Percentiles rank a stretch among this genome's conserved stretches.
These are phyloP conservation scores for Irpex sp. DNA, from an alignment of 1,284 basidiomycete genomes.

Conservation along the genomic window DNA sequence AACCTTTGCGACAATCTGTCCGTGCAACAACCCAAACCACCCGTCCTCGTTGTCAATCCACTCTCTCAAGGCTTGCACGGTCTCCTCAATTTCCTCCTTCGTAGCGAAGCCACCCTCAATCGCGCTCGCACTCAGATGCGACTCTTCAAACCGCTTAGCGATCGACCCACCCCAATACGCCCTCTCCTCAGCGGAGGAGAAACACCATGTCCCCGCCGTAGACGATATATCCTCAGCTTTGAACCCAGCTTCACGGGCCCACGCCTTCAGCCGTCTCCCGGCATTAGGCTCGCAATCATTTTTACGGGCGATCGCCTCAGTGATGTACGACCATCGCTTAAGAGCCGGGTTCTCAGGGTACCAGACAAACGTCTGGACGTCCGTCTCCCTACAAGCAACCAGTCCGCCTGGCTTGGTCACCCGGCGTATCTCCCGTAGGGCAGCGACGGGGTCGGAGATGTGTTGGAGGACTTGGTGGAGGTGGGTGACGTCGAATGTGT, in stretches of 20 bases:
- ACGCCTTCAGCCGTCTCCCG: slow-evolving; percentile 26
- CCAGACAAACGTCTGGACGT: slow-evolving; percentile 27
- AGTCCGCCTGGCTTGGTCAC: slow-evolving; percentile 40
- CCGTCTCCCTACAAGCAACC: slow-evolving; percentile 36
- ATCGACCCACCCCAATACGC: slow-evolving; percentile 32
- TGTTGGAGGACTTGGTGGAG: slow-evolving; percentile 45
- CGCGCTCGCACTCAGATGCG: slow-evolving; percentile 28
- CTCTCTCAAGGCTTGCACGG: slow-evolving; percentile 24
- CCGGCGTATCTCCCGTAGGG: slow-evolving; percentile 40
- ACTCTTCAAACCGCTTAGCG: slow-evolving; percentile 31
- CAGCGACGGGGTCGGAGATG: slow-evolving; percentile 34
- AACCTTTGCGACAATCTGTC: slow-evolving; percentile 26
- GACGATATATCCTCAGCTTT: slow-evolving; percentile 21
- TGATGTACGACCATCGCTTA: slow-evolving; percentile 22
- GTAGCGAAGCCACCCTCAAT: slow-evolving; percentile 25
- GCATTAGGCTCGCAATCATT: slow-evolving; percentile 29
- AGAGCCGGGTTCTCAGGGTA: slow-evolving; percentile 27
- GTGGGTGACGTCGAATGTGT: slow-evolving; percentile 41
- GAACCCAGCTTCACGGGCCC: slow-evolving; percentile 31
- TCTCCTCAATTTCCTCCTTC: slow-evolving; percentile 23
- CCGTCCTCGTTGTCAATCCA: slow-evolving; percentile 33
- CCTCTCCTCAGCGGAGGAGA: slow-evolving; percentile 29
- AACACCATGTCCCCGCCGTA: slow-evolving; percentile 32
- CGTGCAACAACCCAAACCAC: slow-evolving; percentile 31
- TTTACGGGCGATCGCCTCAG: slow-evolving; percentile 21